phyloP scores from a whole-genome alignment of 257 asterid species.

The Voacanga thouarsii region DNA sequence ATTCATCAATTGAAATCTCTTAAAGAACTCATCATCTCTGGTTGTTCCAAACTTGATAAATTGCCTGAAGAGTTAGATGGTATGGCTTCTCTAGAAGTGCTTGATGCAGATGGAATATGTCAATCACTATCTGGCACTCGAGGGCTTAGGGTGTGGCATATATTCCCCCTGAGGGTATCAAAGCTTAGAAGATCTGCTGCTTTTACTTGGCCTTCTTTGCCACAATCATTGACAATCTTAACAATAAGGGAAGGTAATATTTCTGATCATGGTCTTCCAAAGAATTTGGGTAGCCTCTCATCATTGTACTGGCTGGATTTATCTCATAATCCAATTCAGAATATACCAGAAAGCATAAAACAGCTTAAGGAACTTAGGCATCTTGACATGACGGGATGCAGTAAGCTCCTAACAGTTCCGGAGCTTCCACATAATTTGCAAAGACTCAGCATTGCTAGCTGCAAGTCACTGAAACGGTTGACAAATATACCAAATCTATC shows the following conservation, averaged over 20 bases:
- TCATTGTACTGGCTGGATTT: background rate
- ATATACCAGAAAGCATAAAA: constrained; percentile 15
- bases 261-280: constrained; percentile 6
- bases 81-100: constrained; percentile 10
- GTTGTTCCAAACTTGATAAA: constrained; percentile 10
- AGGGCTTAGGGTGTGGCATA: background rate
- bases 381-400: constrained; percentile 3
- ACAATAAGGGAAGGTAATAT: constrained; percentile 12
- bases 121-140: background rate
- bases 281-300: constrained; percentile 8
- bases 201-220: background rate
- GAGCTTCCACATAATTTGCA: constrained; percentile 11
- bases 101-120: constrained; percentile 11
- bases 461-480: constrained; percentile 12
- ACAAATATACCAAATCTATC: constrained; percentile 15
- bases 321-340: constrained; percentile 16
- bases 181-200: background rate
- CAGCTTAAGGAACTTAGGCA: constrained; percentile 4
- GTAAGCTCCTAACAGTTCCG: constrained; percentile 13
- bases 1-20: too few species aligned
- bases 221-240: constrained; percentile 1
- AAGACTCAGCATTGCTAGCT: background rate
- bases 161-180: background rate
- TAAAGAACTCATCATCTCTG: background rate
- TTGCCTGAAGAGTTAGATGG: background rate